Evolutionary conservation across 208 protist species (phyloP), one percentile per base, ranked within the genome.

Genomic region (Cochliopodium minus): DNA sequence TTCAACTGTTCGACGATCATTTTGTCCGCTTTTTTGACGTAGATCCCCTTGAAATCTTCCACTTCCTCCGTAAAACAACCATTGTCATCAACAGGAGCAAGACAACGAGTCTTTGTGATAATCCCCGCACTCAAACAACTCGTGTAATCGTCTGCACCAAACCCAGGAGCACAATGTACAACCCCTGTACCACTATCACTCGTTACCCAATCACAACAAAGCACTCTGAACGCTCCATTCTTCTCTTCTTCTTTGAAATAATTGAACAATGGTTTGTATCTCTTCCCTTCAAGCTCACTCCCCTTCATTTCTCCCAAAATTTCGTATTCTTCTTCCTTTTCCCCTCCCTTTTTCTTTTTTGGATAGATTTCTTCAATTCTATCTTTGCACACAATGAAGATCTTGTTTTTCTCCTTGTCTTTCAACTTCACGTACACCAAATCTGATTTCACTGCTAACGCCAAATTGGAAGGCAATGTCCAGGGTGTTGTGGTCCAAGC

Each of bases 401-500:
- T 25, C 25, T 13, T 11, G 13, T 64, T 58, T 17, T 72, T 79
- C 62, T 82, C 73, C n/a, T 42, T 64, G 66, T 93, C 91, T 32
- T 83, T 62, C 36, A 97, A 65, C 62, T 87, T 84, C 51, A 98
- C 83, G 72, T 99, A 99, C 11, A 90, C 83, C n/a, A 97, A 49
- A n/a, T 88, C 77, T 10, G 82, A 77, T 73, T 99, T 80, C 13
- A 99, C 97, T 71, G 89, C 96, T 23, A 99, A 81, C 10, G 85
- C 92, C 5, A 99, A 69, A 76, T 99, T 99, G 57, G 79, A 92
- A 10, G 94, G 95, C 13, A 99, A 78, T 9, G 95, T 99, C 96
- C 97, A 99, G 28, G 96, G 97, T 26, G 97, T 99, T 5, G 97
- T 99, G 0, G 97, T 99, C 96, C 96, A 99, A 10, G 93, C 96